Percentiles rank a stretch among this genome's conserved stretches.
Evolutionary conservation across 371 early-diverging fungal species (phyloP).

Genomic region (Paramicrosporidium saccamoebae): DNA sequence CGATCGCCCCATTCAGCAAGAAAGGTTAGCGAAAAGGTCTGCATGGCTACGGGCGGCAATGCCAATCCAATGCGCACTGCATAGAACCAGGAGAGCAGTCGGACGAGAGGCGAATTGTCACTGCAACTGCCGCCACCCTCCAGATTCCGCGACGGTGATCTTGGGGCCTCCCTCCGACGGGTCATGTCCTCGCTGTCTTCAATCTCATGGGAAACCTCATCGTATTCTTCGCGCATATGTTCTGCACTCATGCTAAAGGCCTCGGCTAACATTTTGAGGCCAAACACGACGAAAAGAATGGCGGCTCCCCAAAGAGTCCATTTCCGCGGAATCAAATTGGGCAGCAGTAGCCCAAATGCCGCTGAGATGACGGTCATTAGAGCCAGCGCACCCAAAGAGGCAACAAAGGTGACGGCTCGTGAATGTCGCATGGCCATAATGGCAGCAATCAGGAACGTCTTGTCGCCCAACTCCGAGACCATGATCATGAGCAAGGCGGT

Average conservation of each 20-base stretch:
- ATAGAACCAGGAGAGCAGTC: too few species aligned
- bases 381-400: constrained; percentile 44
- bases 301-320: constrained; percentile 54
- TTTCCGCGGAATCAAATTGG: constrained; percentile 37
- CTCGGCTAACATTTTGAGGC: constrained; percentile 49
- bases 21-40: constrained; percentile 74
- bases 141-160: too few species aligned
- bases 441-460: constrained; percentile 81
- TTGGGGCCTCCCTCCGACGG: too few species aligned
- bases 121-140: too few species aligned
- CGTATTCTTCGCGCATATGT: constrained; percentile 50
- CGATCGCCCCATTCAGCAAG: constrained; percentile 93
- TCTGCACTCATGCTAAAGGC: constrained; percentile 52
- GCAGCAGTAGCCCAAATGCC: constrained; percentile 49
- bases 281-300: constrained; percentile 57
- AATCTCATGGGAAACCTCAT: constrained; percentile 52
- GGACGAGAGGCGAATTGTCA: too few species aligned
- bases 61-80: constrained; percentile 18
- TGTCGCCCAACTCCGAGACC: constrained; percentile 84
- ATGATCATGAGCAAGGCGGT: constrained; percentile 41
- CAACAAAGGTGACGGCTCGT: constrained; percentile 45
- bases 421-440: constrained; percentile 83
- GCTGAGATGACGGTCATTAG: constrained; percentile 83
- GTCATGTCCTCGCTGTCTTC: too few species aligned
- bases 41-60: constrained; percentile 65